Evolutionary conservation across 2,329 filamentous ascomycete genomes (phyloP), one percentile per base, ranked within the genome.

Genomic region (Fusarium sp.): DNA sequence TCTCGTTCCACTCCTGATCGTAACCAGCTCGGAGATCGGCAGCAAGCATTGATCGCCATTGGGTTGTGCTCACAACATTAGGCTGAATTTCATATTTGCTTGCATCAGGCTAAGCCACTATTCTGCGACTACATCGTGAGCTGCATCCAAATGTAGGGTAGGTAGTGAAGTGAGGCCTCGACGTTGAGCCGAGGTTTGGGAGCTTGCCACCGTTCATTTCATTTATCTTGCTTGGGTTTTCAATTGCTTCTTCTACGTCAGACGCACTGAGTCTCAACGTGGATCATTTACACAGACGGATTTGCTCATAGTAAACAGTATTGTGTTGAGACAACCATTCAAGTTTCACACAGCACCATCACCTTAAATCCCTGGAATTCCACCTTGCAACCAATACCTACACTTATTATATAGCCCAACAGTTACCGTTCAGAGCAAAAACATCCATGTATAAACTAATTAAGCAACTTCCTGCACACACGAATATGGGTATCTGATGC

Each of bases 401-500:
- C 26, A 57, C 18, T 62, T 42, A 70, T 70, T 60, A 45, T 58
- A 54, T 45, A 63, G 41, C 45, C 17, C 20, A 59, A 47, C 45
- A 61, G 24, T 24, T 36, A 45, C 49, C 58, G 57, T 44, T 54
- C 33, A 52, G 48, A 42, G 35, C 26, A 31, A 59, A 47, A 35
- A 41, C 48, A 33, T 49, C 36, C 35, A n/a, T 56, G 51, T 69
- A 62, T 51, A 48, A 69, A 70, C 71, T 58, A 68, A 64, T 42
- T 57, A 72, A 72, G 69, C 60, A 66, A 64, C 54, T 67, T 74
- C 68, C 71, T 78, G 54, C 55, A 56, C 68, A 57, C 66, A 75
- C 71, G 70, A 73, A 72, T 65, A 72, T 77, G 78, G 78, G 78
- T 80, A 80, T 80, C 77, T 77, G 71, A 76, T 79, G 77, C 76